Conservation (phyloP, 2,329 filamentous ascomycete species). For the Ophiosphaerella herpotricha region DNA sequence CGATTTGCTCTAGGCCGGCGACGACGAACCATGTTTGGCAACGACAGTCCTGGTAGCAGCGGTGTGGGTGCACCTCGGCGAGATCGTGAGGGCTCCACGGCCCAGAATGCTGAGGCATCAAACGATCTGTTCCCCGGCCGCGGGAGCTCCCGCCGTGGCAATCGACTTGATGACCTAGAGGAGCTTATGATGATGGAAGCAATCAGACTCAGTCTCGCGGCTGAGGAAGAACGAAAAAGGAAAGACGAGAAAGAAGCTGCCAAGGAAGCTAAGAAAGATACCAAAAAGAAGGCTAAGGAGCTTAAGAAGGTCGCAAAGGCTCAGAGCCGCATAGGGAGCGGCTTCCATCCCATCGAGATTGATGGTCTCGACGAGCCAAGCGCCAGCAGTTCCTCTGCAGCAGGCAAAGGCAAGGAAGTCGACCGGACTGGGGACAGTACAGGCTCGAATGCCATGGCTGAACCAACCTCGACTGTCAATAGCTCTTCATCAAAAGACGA, state of each 20-base stretch:
- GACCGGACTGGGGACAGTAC: slow-evolving; percentile 46
- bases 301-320: slow-evolving; percentile 71
- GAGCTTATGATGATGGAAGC: slow-evolving; percentile 99
- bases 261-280: slow-evolving; percentile 83
- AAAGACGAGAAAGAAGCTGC: slow-evolving; percentile 79
- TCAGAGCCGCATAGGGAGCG: slow-evolving; percentile 63
- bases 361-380: slow-evolving; percentile 44
- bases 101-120: slow-evolving; percentile 38
- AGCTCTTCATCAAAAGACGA: slow-evolving; percentile 40
- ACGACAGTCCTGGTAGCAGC: slow-evolving; percentile 52
- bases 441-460: slow-evolving; percentile 49
- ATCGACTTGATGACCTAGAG: slow-evolving; percentile 81
- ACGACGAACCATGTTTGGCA: slow-evolving; percentile 56
- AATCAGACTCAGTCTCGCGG: slow-evolving; percentile 84
- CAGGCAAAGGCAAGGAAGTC: slow-evolving; percentile 55
- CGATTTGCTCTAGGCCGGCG: slow-evolving; percentile 57
- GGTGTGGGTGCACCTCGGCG: slow-evolving; percentile 51
- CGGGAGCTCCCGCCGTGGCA: slow-evolving; percentile 60
- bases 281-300: slow-evolving; percentile 72
- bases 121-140: slow-evolving; percentile 48
- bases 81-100: slow-evolving; percentile 38
- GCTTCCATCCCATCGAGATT: slow-evolving; percentile 59
- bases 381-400: slow-evolving; percentile 33
- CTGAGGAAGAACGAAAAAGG: slow-evolving; percentile 88
- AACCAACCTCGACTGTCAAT: slow-evolving; percentile 51